A percentile compares a stretch with the other conserved stretches of the same genome.
Evolutionary conservation across 1,284 basidiomycete species (phyloP).

Genomic region (Irpex lacteus): DNA sequence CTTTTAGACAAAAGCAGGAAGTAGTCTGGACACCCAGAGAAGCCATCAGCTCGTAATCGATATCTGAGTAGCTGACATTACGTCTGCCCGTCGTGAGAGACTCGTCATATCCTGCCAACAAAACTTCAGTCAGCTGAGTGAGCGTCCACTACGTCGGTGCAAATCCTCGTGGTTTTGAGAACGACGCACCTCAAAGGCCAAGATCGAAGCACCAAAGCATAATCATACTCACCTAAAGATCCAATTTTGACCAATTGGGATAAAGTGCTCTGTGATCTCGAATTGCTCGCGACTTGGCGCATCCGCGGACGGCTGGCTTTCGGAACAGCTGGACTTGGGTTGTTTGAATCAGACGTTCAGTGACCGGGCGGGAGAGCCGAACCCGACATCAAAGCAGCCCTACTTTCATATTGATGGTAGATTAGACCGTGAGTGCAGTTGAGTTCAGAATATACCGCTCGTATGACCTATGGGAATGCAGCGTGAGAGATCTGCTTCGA

Average conservation of each 20-base stretch:
- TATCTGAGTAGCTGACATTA: background rate
- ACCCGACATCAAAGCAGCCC: background rate
- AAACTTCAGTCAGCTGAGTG: background rate
- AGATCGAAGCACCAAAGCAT: background rate
- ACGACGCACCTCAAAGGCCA: background rate
- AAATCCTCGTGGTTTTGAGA: background rate
- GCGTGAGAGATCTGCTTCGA: background rate
- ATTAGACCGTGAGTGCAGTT: background rate
- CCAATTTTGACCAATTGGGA: background rate
- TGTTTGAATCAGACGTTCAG: background rate
- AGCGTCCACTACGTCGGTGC: background rate
- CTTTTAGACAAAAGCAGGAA: background rate
- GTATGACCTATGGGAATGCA: background rate
- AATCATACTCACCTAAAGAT: background rate
- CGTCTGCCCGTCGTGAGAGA: background rate
- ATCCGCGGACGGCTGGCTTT: background rate
- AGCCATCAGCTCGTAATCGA: background rate
- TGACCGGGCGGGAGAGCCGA: background rate
- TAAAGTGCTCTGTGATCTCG: background rate
- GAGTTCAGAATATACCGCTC: background rate
- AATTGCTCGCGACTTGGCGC: background rate
- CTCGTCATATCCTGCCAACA: background rate
- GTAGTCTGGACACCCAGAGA: background rate
- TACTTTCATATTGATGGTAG: background rate
- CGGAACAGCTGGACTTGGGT: background rate